These are phyloP conservation scores for Hyphodiscus hymeniophilus DNA, from an alignment of 495 filamentous ascomycete species.

Conservation along the genomic window DNA sequence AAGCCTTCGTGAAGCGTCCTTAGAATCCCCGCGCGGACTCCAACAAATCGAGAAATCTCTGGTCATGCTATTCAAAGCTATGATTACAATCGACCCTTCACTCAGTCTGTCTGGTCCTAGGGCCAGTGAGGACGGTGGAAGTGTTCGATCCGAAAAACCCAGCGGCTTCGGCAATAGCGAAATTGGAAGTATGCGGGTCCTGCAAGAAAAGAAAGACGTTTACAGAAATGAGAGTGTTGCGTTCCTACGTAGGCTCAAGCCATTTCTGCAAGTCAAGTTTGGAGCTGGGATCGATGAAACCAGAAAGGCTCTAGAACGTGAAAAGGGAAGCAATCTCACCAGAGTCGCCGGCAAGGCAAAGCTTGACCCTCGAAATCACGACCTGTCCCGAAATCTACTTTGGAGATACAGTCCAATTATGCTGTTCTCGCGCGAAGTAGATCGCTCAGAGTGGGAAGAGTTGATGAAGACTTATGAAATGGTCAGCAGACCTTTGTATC, in stretches of 20 bases:
- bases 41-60: slow-evolving; percentile 68
- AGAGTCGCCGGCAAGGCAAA: slow-evolving; percentile 39
- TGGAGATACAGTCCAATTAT: slow-evolving; percentile 83
- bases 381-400: slow-evolving; percentile 44
- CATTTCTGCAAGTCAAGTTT: slow-evolving; percentile 75
- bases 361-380: slow-evolving; percentile 44
- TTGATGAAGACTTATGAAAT: slow-evolving; percentile 73
- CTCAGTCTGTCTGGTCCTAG: slow-evolving; percentile 21
- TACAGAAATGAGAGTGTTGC: slow-evolving; percentile 62
- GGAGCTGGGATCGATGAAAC: slow-evolving; percentile 63
- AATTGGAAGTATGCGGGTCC: slow-evolving; percentile 83
- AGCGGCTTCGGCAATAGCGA: slow-evolving; percentile 62
- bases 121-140: slow-evolving; percentile 28
- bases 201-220: slow-evolving; percentile 85
- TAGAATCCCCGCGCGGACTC: slow-evolving; percentile 62
- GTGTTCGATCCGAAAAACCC: slow-evolving; percentile 37
- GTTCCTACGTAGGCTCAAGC: slow-evolving; percentile 70
- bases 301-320: slow-evolving; percentile 42
- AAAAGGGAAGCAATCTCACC: slow-evolving; percentile 21
- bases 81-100: slow-evolving; percentile 83
- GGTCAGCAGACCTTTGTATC: slow-evolving; percentile 65
- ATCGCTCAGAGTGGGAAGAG: slow-evolving; percentile 68
- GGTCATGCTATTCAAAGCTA: slow-evolving; percentile 83
- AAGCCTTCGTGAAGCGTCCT: slow-evolving; percentile 62
- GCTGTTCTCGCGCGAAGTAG: slow-evolving; percentile 78